Percentiles rank a stretch among this genome's conserved stretches.
Evolutionary conservation across 768 basidiomycete genomes (phyloP).

Genomic region (Leucogyrophana mollusca): DNA sequence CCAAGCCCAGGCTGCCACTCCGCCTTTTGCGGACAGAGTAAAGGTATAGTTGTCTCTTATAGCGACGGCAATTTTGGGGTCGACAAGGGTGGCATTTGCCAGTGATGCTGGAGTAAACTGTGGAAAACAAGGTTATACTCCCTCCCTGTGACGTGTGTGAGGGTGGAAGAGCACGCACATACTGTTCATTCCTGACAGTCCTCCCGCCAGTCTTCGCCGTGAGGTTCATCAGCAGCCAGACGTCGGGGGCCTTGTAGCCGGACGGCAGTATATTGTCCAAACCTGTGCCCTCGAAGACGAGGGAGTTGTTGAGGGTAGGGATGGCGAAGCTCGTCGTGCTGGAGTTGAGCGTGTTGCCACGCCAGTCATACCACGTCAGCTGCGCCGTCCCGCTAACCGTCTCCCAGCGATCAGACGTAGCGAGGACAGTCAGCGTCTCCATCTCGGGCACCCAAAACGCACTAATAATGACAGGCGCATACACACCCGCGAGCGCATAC

Average conservation of each 20-base stretch:
- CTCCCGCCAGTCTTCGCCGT: constrained; percentile 41
- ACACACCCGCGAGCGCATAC: constrained; percentile 45
- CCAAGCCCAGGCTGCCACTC: constrained; percentile 60
- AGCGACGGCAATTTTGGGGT: constrained; percentile 44
- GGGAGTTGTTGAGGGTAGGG: constrained; percentile 49
- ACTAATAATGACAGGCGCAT: constrained; percentile 47
- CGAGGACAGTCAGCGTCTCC: constrained; percentile 46
- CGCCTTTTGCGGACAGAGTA: constrained; percentile 49
- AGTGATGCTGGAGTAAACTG: constrained; percentile 56
- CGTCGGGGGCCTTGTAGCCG: constrained; percentile 38
- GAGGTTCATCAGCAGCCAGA: constrained; percentile 51
- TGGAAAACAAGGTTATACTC: no score
- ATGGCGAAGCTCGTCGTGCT: constrained; percentile 39
- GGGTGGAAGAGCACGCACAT: constrained; percentile 32
- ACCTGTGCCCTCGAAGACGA: constrained; percentile 40
- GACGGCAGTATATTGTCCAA: constrained; percentile 43
- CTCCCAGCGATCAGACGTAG: constrained; percentile 51
- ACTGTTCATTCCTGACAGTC: constrained; percentile 50
- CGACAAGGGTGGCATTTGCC: constrained; percentile 43
- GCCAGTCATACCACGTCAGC: constrained; percentile 61
- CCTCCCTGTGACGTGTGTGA: no score
- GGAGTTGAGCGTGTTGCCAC: constrained; percentile 38
- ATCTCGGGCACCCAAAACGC: constrained; percentile 56
- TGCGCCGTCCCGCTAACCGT: constrained; percentile 43
- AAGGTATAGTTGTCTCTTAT: constrained; percentile 38